Conservation (phyloP, 305 asterid genomes). For the Solanum hybrid region DNA sequence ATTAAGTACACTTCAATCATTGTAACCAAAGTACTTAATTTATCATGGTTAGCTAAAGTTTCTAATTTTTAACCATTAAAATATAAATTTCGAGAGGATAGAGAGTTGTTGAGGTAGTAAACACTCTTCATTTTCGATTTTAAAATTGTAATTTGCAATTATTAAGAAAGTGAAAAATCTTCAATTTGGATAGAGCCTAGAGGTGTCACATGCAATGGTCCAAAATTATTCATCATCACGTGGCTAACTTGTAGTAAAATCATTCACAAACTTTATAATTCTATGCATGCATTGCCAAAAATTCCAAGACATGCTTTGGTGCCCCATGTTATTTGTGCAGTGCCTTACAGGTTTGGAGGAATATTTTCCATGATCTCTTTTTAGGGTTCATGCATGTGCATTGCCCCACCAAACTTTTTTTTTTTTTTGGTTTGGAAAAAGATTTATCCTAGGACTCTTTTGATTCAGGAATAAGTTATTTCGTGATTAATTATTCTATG, state of each 20-base stretch:
- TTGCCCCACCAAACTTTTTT: background rate
- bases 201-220: background rate
- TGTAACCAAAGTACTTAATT: background rate
- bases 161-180: background rate
- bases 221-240: background rate
- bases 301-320: background rate
- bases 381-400: background rate
- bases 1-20: background rate
- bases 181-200: background rate
- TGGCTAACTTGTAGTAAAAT: background rate
- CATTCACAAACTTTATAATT: background rate
- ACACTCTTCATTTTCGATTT: too few species aligned
- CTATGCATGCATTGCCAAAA: background rate
- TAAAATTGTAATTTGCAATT: too few species aligned
- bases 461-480: background rate
- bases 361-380: background rate
- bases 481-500: background rate
- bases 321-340: background rate
- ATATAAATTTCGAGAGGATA: too few species aligned
- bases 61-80: background rate
- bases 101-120: background rate
- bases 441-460: background rate
- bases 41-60: background rate
- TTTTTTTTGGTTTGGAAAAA: background rate
- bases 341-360: background rate